Evolutionary conservation across 2,329 filamentous ascomycete genomes (phyloP), one percentile per base, ranked within the genome.

Genomic region (Neocatenulostroma microsporum): DNA sequence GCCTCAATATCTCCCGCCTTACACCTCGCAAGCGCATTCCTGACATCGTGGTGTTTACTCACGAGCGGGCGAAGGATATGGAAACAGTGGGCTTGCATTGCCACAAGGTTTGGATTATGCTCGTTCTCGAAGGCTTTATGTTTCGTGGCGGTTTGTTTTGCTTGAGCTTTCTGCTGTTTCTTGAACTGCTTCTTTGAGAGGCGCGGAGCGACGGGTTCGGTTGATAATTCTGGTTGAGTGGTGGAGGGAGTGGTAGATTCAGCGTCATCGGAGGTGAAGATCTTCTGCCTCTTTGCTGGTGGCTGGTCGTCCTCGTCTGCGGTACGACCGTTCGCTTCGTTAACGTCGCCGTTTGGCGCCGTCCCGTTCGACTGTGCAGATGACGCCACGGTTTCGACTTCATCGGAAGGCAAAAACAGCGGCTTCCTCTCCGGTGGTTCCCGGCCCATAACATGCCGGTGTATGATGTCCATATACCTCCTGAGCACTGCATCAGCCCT

Each of bases 21-120:
- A 12, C 72, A 75, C 42, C 70, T 70, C 1, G 85, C 88, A 2
- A 98, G 72, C n/a, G 80, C 76, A 56, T 96, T 86, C 21, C 91
- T 77, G 21, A 96, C 78, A 48, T 91, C 74, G 17, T 84, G 88
- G 61, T 95, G 84, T 44, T 72, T 74, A 2, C 79, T 70, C 21
- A 98, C 79, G 17, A 96, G 74, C 21, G 89, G 80, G 12, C 89
- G 76, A 15, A 96, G 73, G 18, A 98, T 74, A 58, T 94, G 84
- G 69, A 98, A 98, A 28, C 95, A 74, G 61, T 98, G 91, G 1
- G 86, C 78, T 61, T 96, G 88, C 72, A 95, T 84, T 21, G 79
- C 79, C 9, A 74, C 70, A 31, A 94, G 68, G 58, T 91, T 96
- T 4, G 56, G 69, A 17, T 73, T 71, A 3, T 56, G 59, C 66